These are phyloP conservation scores for Hordeum pubiflorum DNA, from an alignment of 202 grass and related monocot species.

Conservation along the genomic window DNA sequence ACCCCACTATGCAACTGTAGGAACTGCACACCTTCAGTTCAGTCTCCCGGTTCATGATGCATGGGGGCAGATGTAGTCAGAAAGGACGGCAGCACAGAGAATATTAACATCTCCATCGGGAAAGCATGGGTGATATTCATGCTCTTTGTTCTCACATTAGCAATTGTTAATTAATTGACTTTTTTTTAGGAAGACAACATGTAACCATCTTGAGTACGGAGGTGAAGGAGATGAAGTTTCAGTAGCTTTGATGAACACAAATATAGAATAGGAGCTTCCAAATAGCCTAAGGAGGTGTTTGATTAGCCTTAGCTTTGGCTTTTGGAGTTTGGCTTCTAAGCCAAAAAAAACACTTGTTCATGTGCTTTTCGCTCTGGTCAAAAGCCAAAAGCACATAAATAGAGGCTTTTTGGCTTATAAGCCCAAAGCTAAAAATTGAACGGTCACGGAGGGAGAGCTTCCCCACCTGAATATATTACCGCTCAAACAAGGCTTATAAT, in stretches of 20 bases:
- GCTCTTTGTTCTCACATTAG: background rate
- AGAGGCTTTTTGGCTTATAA: too few species aligned
- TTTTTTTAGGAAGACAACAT: background rate
- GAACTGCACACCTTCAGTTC: slow-evolving; percentile 14
- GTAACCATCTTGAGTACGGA: background rate
- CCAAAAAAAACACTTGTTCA: too few species aligned
- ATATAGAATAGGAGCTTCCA: background rate
- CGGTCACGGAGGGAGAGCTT: too few species aligned
- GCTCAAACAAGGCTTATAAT: too few species aligned
- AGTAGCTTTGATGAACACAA: background rate
- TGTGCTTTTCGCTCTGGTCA: too few species aligned
- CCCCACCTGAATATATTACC: too few species aligned
- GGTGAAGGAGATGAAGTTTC: background rate
- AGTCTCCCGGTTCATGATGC: slow-evolving; percentile 27
- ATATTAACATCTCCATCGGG: background rate
- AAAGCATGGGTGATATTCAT: background rate
- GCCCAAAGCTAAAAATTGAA: too few species aligned
- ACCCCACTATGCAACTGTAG: slow-evolving; percentile 8
- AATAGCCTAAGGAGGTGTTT: background rate
- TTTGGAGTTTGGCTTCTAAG: too few species aligned
- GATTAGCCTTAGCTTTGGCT: too few species aligned
- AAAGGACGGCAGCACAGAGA: background rate
- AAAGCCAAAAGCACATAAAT: too few species aligned
- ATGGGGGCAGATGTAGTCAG: background rate
- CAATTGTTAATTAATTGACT: background rate